Evolutionary conservation across 2,329 filamentous ascomycete species (phyloP), one percentile per base, ranked within the genome.

Genomic region (Aspergillus fijiensis): DNA sequence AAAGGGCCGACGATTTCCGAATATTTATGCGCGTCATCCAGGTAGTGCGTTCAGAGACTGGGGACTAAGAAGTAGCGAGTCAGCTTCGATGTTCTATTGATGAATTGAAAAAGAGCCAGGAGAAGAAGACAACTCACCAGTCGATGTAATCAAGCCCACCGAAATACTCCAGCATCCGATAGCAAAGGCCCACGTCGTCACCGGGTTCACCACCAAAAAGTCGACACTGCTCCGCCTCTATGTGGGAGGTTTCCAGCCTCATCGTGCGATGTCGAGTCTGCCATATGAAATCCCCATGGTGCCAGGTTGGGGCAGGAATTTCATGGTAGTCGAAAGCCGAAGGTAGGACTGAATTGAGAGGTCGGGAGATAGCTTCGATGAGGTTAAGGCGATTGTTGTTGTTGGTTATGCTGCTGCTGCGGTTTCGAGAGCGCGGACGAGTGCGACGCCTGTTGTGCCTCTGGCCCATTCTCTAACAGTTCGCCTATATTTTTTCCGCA

Each of bases 151-250:
- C 79, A 65, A 82, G 75, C 57, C 77, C 77, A 65, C 72, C 78
- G 60, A 82, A 82, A 58, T 79, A 80, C 65, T 81, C 79, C 61
- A 81, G 72, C 80, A 82, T 82, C 58, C 76, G 76, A 66, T 77
- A 77, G 67, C 79, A 81, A 49, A 82, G 73, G 58, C 65, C 72
- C 61, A 75, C 67, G 61, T 80, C 77, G 60, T 79, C 78, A 33
- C 76, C 77, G 16, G 77, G 75, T 63, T 78, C 77, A 12, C 77
- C 78, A 27, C 78, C 78, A 63, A 79, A 80, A 4, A 80, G 70
- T 58, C 79, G 78, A 66, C 69, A 79, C 62, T 77, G 78, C 57
- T 80, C 76, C 42, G 68, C 71, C 64, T 79, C 74, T 51, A 78
- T 58, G 56, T 65, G 65, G 50, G 68, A 63, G 50, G 64, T 60